phyloP scores from a whole-genome alignment of 495 filamentous ascomycete species.

The Rhypophila decipiens region DNA sequence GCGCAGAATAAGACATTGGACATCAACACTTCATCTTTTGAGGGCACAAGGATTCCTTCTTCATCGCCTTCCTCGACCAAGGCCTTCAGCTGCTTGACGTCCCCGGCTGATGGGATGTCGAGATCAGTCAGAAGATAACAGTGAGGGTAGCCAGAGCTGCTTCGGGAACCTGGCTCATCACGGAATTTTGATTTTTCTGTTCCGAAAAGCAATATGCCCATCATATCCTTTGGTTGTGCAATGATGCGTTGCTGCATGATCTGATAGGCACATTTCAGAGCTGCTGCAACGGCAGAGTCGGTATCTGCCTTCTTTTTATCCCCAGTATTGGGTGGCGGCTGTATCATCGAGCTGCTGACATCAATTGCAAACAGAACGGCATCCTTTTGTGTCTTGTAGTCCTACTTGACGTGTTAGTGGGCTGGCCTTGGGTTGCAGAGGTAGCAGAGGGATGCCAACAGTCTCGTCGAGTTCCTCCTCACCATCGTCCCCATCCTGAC shows the following conservation, averaged over 20 bases:
- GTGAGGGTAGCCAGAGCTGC: conserved; percentile 69
- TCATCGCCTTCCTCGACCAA: conserved; percentile 70
- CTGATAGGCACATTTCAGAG: conserved; percentile 88
- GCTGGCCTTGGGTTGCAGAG: not conserved
- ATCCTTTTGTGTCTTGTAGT: conserved; percentile 90
- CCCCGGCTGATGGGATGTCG: conserved; percentile 76
- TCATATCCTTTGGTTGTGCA: conserved; percentile 93
- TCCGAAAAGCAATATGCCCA: conserved; percentile 91
- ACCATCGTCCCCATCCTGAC: conserved; percentile 57
- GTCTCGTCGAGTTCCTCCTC: conserved; percentile 70
- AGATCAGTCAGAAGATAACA: conserved; percentile 91
- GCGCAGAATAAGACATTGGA: conserved; percentile 88
- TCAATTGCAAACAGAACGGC: conserved; percentile 95
- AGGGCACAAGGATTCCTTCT: conserved; percentile 62
- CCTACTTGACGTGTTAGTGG: conserved; percentile 37
- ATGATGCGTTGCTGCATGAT: conserved; percentile 98
- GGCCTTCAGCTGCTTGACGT: conserved; percentile 71
- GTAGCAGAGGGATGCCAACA: conserved; percentile 38
- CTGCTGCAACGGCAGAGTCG: conserved; percentile 69
- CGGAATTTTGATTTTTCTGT: conserved; percentile 81
- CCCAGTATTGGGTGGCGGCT: conserved; percentile 53
- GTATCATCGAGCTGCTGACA: conserved; percentile 85
- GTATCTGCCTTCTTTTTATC: conserved; percentile 66
- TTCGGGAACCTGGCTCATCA: conserved; percentile 55
- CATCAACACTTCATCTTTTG: conserved; percentile 69